phyloP scores from a whole-genome alignment of 345 rosid species.

The Conringia planisiliqua region DNA sequence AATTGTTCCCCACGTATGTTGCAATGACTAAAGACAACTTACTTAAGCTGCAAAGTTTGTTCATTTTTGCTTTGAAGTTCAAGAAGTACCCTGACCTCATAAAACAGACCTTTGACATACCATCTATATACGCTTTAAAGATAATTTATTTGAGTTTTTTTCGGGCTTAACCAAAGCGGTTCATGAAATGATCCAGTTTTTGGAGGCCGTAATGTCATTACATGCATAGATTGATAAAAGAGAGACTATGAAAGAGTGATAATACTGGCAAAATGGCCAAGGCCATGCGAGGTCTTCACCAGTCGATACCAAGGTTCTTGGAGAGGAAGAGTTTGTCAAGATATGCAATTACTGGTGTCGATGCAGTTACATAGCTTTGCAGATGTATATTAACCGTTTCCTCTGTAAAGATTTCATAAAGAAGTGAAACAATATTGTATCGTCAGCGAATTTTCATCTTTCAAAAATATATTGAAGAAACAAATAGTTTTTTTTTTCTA shows the following conservation, averaged over 20 bases:
- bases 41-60: too few relatives aligned
- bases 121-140: not conserved
- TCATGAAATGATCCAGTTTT: not conserved
- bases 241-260: not conserved
- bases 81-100: not conserved
- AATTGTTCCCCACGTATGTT: too few relatives aligned
- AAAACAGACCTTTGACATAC: not conserved
- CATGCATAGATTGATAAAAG: conserved; percentile 4
- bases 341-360: conserved; percentile 46
- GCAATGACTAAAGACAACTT: too few relatives aligned
- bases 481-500: not conserved
- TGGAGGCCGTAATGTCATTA: not conserved
- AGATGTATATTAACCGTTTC: conserved; percentile 53
- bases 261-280: not conserved
- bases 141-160: not conserved
- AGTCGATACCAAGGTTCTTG: conserved; percentile 67
- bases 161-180: not conserved
- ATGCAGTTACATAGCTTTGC: conserved; percentile 52
- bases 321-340: conserved; percentile 61
- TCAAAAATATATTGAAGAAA: not conserved
- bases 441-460: not conserved
- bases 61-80: too few relatives aligned
- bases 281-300: conserved; percentile 42
- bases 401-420: conserved; percentile 42
- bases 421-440: not conserved